Evolutionary conservation across 768 basidiomycete genomes (phyloP).

Genomic region (Suillus bovinus): DNA sequence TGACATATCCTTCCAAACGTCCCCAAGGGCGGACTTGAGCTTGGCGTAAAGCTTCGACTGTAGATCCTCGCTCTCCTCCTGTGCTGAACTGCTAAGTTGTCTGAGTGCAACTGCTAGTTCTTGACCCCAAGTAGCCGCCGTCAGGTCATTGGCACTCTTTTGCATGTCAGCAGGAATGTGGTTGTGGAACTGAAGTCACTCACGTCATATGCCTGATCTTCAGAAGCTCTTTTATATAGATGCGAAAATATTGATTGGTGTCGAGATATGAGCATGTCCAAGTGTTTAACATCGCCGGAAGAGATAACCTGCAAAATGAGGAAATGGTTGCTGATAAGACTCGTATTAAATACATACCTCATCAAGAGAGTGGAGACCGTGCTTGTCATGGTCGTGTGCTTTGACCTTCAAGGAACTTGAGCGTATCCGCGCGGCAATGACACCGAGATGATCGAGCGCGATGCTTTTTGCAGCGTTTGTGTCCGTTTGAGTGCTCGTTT

Average conservation of each 20-base stretch:
- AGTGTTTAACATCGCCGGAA: conserved; percentile 45
- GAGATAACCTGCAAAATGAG: conserved; percentile 49
- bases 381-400: conserved; percentile 33
- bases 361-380: conserved; percentile 58
- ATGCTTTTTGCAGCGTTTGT: conserved; percentile 85
- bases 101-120: conserved; percentile 75
- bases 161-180: conserved; percentile 10
- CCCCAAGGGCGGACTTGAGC: conserved; percentile 63
- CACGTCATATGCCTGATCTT: conserved; percentile 83
- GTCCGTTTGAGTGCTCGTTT: conserved; percentile 63
- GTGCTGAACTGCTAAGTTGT: conserved; percentile 49
- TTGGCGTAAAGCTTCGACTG: conserved; percentile 47
- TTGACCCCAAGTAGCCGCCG: conserved; percentile 76
- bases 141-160: conserved; percentile 84
- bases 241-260: conserved; percentile 70
- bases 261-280: conserved; percentile 59
- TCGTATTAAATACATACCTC: conserved; percentile 48
- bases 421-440: conserved; percentile 84
- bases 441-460: conserved; percentile 90
- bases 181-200: conserved; percentile 22
- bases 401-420: conserved; percentile 47
- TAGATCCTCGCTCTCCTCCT: conserved; percentile 34
- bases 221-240: conserved; percentile 67
- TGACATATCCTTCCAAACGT: conserved; percentile 70
- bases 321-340: neutral